phyloP scores from a whole-genome alignment of 2,329 filamentous ascomycete genomes.

The Pestalotiopsis fici region DNA sequence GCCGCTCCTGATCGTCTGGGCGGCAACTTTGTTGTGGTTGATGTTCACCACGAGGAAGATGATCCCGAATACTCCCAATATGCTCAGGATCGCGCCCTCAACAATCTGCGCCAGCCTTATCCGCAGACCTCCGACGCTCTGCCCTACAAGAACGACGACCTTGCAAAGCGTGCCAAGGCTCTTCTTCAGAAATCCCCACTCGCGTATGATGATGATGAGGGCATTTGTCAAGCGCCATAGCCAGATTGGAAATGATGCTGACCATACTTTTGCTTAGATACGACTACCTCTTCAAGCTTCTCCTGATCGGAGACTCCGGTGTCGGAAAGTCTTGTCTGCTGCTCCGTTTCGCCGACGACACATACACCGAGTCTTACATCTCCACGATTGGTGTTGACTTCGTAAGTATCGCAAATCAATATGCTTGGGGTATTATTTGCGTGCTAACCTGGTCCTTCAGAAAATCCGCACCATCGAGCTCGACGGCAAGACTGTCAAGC shows the following conservation, averaged over 20 bases:
- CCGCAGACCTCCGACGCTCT: not conserved
- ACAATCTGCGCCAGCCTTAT: not conserved
- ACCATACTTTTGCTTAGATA: constrained; percentile 66
- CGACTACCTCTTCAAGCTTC: constrained; percentile 99
- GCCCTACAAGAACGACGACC: not conserved
- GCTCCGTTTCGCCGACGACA: constrained; percentile 96
- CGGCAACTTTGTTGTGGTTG: not conserved
- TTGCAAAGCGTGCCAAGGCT: too few relatives aligned
- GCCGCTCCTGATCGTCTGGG: not conserved
- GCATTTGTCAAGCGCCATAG: not conserved
- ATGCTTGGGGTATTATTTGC: not conserved
- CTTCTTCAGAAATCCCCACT: not conserved
- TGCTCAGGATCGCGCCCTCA: not conserved
- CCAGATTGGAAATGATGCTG: not conserved
- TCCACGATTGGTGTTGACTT: constrained; percentile 99
- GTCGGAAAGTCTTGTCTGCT: constrained; percentile 99
- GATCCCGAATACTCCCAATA: not conserved
- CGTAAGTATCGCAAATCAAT: constrained; percentile 58
- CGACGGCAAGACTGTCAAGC: constrained; percentile 99
- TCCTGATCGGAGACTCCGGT: constrained; percentile 99
- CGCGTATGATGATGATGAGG: not conserved
- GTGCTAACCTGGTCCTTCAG: constrained; percentile 49
- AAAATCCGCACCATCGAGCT: constrained; percentile 99
- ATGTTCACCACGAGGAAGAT: not conserved
- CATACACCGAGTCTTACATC: constrained; percentile 99